Percentiles rank a stretch among this genome's conserved stretches.
These are phyloP conservation scores for Aeschynomene evenia DNA, from an alignment of 306 rosid species.

Conservation along the genomic window DNA sequence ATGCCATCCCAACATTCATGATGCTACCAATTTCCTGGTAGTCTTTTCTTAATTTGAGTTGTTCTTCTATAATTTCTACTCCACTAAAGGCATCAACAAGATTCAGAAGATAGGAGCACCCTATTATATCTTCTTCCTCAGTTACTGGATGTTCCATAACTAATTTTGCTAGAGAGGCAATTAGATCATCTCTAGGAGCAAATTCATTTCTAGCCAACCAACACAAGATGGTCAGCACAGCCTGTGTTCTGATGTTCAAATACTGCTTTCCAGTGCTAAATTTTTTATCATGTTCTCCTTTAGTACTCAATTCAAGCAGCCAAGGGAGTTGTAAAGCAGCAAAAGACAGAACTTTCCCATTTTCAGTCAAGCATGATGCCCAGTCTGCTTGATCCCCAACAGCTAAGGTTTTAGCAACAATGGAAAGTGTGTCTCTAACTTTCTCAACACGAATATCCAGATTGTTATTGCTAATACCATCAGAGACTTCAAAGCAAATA, in stretches of 20 bases:
- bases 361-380: conserved; percentile 71
- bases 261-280: conserved; percentile 50
- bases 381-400: conserved; percentile 62
- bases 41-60: conserved; percentile 72
- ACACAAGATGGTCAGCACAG: conserved; percentile 74
- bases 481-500: conserved; percentile 42
- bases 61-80: conserved; percentile 91
- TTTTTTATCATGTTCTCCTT: conserved; percentile 47
- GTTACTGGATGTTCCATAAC: conserved; percentile 71
- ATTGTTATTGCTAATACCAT: conserved; percentile 43
- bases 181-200: conserved; percentile 75
- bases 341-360: conserved; percentile 77
- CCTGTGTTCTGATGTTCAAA: conserved; percentile 60
- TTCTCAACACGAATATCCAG: conserved; percentile 58
- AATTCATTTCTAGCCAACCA: conserved; percentile 93
- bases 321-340: conserved; percentile 86
- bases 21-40: conserved; percentile 79
- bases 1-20: conserved; percentile 90
- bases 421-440: conserved; percentile 47
- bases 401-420: conserved; percentile 68
- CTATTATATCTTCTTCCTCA: conserved; percentile 68
- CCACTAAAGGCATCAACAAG: conserved; percentile 85
- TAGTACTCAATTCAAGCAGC: conserved; percentile 78
- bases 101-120: conserved; percentile 84
- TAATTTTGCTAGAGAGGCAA: conserved; percentile 80